Conservation (phyloP, 495 filamentous ascomycete genomes). For the Xylaria castorea region DNA sequence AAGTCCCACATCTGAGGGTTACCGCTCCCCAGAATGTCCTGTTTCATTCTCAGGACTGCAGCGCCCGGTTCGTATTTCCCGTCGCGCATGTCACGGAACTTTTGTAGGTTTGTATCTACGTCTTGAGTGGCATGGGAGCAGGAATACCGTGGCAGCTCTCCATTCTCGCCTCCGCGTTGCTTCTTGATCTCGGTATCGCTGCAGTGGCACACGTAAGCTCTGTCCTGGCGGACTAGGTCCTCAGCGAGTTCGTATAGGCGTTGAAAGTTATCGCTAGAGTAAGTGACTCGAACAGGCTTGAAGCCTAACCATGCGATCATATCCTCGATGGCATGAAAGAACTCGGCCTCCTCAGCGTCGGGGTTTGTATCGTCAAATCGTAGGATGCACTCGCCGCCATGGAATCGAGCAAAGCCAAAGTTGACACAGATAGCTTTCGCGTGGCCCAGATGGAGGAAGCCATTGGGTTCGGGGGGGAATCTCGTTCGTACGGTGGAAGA, state of each 20-base stretch:
- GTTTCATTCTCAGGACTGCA: background rate
- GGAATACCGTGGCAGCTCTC: slow-evolving; percentile 1
- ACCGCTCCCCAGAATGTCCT: slow-evolving; percentile 18
- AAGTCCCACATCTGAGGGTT: slow-evolving; percentile 70
- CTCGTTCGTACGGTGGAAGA: background rate
- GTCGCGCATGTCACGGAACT: slow-evolving; percentile 5
- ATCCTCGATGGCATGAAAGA: slow-evolving; percentile 74
- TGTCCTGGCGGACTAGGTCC: slow-evolving; percentile 55
- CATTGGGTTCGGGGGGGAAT: background rate
- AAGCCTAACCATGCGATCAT: slow-evolving; percentile 82
- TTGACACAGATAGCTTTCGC: slow-evolving; percentile 2
- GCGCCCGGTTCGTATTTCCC: slow-evolving; percentile 1
- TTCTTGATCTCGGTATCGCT: slow-evolving; percentile 41
- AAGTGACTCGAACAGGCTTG: slow-evolving; percentile 73
- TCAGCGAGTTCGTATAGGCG: background rate
- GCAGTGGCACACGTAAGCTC: slow-evolving; percentile 73
- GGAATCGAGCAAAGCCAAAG: slow-evolving; percentile 10
- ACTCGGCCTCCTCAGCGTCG: slow-evolving; percentile 75
- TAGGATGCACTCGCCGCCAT: background rate
- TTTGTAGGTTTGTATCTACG: background rate
- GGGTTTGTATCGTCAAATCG: slow-evolving; percentile 83
- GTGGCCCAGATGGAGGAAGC: slow-evolving; percentile 8
- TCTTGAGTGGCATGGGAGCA: background rate
- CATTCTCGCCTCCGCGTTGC: slow-evolving; percentile 1
- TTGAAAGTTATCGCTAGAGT: slow-evolving; percentile 67